Evolutionary conservation across 2,329 filamentous ascomycete species (phyloP), one percentile per base, ranked within the genome.

Genomic region (Arthrobotrys sinensis): DNA sequence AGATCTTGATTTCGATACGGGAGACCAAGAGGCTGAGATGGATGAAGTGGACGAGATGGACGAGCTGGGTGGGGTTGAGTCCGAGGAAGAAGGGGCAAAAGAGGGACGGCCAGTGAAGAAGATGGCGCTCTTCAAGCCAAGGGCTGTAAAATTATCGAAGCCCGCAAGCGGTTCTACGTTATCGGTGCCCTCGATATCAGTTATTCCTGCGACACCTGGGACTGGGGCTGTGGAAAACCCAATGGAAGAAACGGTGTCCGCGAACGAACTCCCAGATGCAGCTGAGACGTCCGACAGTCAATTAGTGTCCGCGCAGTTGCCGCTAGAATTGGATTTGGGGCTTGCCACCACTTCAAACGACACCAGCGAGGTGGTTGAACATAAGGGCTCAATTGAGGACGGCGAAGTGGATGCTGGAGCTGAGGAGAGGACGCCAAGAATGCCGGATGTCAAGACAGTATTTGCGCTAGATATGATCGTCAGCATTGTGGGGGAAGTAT

Each of bases 391-490:
- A 7, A 2, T 50, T n/a, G 36, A 64, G 5, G 60, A 48, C 12
- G 60, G 43, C 11, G 40, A 46, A 8, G 2, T 32, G 19, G 60
- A 48, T 28, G 40, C n/a, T 16, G 45, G 34, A 8, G 21, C 16
- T 34, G 8, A 52, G 24, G 63, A 67, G 0, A 24, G 34, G 24
- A 50, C 32, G 8, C 52, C 12, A 7, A 64, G 68, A 28, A 67
- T 78, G 46, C 76, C 76, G 38, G 68, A 70, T 40, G 76, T 80
- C 8, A 81, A 82, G 55, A 81, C 79, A 0, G 62, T 82, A 16
- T 80, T 75, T 16, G 79, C 80, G 6, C 71, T 82, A 7, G 81
- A 82, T 57, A 82, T 82, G 81, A 80, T 81, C 19, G 80, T 82
- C 46, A 80, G 78, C 10, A 64, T 82, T 10, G 81, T 82, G 3